Evolutionary conservation across 2,329 filamentous ascomycete species (phyloP).

Genomic region (Paecilomyces dactylethromorphus): DNA sequence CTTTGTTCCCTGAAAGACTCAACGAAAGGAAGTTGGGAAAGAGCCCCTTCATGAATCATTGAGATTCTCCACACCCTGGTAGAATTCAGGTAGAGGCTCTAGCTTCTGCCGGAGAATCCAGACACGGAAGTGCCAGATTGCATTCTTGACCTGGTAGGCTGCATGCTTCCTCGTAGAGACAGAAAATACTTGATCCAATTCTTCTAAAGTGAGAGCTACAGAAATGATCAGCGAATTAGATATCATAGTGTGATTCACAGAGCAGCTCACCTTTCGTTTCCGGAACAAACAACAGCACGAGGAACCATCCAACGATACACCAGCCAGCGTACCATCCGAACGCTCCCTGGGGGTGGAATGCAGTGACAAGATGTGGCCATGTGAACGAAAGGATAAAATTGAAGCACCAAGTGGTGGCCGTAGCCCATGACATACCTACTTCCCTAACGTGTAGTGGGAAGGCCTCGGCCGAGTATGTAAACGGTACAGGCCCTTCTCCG

Average conservation of each 20-base stretch:
- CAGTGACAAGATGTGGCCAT: conserved; percentile 43
- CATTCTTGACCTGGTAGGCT: conserved; percentile 32
- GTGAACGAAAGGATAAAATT: conserved; percentile 49
- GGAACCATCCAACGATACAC: conserved; percentile 48
- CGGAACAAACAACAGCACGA: conserved; percentile 47
- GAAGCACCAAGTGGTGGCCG: conserved; percentile 51
- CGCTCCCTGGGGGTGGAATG: conserved; percentile 47
- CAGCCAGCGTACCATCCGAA: conserved; percentile 53
- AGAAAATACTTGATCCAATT: conserved; percentile 48
- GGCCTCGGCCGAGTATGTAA: conserved; percentile 59
- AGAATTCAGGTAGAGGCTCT: conserved; percentile 27
- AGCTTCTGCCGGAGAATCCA: conserved; percentile 33
- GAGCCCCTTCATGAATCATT: conserved; percentile 5
- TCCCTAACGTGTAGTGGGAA: conserved; percentile 57
- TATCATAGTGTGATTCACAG: background rate
- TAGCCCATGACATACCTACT: conserved; percentile 56
- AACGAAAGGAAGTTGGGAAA: background rate
- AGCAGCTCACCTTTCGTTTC: conserved; percentile 37
- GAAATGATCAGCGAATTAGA: conserved; percentile 8
- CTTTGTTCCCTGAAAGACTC: background rate
- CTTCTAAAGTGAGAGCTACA: conserved; percentile 35
- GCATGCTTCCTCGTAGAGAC: conserved; percentile 43
- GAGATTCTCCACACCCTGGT: conserved; percentile 20
- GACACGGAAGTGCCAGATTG: conserved; percentile 33
- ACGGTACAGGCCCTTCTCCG: conserved; percentile 57